Evolutionary conservation across 495 filamentous ascomycete genomes (phyloP).

Genomic region (Bathelium albidoporum): DNA sequence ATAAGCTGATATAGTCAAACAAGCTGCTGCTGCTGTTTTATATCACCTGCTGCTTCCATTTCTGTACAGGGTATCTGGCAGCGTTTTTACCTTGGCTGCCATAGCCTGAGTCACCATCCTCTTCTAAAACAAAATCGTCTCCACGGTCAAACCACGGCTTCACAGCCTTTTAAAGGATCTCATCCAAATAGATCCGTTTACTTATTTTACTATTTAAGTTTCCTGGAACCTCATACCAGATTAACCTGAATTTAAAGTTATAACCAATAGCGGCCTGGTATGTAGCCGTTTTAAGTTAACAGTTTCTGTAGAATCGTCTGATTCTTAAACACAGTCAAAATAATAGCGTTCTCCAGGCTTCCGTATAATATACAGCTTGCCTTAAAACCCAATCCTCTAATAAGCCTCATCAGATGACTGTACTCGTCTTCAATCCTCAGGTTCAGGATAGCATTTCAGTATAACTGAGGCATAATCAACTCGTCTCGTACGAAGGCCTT

Average conservation of each 20-base stretch:
- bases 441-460: constrained; percentile 1
- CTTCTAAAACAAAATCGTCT: constrained; percentile 11
- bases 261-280: constrained; percentile 6
- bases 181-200: constrained; percentile 3
- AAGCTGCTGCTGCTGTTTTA: too few species aligned
- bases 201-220: constrained; percentile 16
- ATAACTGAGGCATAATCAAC: background rate
- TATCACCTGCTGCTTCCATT: constrained; percentile 4
- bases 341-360: constrained; percentile 6
- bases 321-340: constrained; percentile 9
- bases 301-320: background rate
- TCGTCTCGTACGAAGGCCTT: background rate
- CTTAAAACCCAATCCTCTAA: background rate
- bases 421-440: background rate
- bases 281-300: constrained; percentile 8
- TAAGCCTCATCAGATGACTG: background rate
- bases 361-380: background rate
- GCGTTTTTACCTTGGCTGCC: constrained; percentile 5
- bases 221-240: constrained; percentile 10
- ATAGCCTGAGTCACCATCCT: constrained; percentile 11
- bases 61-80: background rate
- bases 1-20: too few species aligned
- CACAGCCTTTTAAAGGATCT: constrained; percentile 12
- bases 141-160: constrained; percentile 7
- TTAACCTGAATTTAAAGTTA: constrained; percentile 10